Percentiles rank a stretch among this genome's conserved stretches.
Evolutionary conservation across 2,329 filamentous ascomycete species (phyloP).

Genomic region (Fonsecaea pedrosoi): DNA sequence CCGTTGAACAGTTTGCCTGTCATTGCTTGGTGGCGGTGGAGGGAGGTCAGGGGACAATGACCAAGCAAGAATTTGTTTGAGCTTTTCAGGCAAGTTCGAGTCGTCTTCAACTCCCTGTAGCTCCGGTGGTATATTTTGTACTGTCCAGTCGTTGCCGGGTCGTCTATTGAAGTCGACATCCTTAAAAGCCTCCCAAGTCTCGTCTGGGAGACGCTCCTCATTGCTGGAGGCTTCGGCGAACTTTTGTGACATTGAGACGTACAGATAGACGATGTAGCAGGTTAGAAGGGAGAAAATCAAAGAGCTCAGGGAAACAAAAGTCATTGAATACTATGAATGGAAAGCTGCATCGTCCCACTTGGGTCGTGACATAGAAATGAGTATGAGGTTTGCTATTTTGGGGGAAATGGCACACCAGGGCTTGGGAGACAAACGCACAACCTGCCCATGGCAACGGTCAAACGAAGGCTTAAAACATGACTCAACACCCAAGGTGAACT

Average conservation of each 20-base stretch:
- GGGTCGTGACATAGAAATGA: constrained; percentile 5
- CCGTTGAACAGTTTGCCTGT: background rate
- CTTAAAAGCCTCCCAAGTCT: constrained; percentile 26
- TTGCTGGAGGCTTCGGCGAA: background rate
- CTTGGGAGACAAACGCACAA: constrained; percentile 17
- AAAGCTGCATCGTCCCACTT: background rate
- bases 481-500: background rate
- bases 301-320: constrained; percentile 7
- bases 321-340: constrained; percentile 15
- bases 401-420: background rate
- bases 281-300: constrained; percentile 16
- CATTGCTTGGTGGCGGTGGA: background rate
- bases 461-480: constrained; percentile 12
- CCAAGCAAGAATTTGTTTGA: constrained; percentile 36
- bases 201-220: background rate
- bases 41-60: constrained; percentile 20
- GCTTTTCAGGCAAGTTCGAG: constrained; percentile 22
- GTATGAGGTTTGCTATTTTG: background rate
- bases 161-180: constrained; percentile 3
- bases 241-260: constrained; percentile 15
- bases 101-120: constrained; percentile 29
- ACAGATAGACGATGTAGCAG: constrained; percentile 1
- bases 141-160: constrained; percentile 24
- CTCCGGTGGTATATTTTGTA: constrained; percentile 25
- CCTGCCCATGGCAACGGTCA: constrained; percentile 7